These are phyloP conservation scores for Alternaria consortialis DNA, from an alignment of 2,329 filamentous ascomycete genomes.

Conservation along the genomic window DNA sequence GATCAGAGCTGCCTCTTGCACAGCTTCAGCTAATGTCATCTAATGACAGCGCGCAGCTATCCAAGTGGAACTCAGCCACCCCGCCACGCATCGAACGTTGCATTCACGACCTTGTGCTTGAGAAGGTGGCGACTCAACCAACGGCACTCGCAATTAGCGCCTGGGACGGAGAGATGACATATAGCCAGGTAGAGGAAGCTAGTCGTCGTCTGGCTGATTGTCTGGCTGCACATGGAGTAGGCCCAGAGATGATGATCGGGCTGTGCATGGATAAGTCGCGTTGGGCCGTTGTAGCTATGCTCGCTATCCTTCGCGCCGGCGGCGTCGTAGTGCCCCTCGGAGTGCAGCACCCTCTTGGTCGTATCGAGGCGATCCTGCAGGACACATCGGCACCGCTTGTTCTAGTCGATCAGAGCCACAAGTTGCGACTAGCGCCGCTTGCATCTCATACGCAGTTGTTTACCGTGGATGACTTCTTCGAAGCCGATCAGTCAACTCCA, in stretches of 20 bases:
- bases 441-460: too few species aligned
- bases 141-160: slow-evolving; percentile 5
- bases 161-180: slow-evolving; percentile 22
- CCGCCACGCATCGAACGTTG: slow-evolving; percentile 8
- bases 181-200: slow-evolving; percentile 10
- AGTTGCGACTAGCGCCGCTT: too few species aligned
- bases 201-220: neutral
- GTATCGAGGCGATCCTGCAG: too few species aligned
- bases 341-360: too few species aligned
- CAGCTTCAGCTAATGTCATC: too few species aligned
- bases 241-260: slow-evolving; percentile 29
- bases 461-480: too few species aligned
- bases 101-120: slow-evolving; percentile 12
- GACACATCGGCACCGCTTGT: too few species aligned
- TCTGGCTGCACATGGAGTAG: neutral
- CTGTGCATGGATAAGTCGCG: slow-evolving; percentile 29
- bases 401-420: too few species aligned
- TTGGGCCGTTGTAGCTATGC: slow-evolving; percentile 46
- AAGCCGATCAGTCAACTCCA: too few species aligned
- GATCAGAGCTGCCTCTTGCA: too few species aligned
- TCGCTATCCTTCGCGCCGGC: slow-evolving; percentile 34
- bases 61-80: neutral
- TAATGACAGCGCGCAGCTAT: too few species aligned
- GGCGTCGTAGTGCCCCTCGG: slow-evolving; percentile 5
- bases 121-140: neutral